phyloP scores from a whole-genome alignment of 2,329 filamentous ascomycete genomes.

The Penicillium hordei region DNA sequence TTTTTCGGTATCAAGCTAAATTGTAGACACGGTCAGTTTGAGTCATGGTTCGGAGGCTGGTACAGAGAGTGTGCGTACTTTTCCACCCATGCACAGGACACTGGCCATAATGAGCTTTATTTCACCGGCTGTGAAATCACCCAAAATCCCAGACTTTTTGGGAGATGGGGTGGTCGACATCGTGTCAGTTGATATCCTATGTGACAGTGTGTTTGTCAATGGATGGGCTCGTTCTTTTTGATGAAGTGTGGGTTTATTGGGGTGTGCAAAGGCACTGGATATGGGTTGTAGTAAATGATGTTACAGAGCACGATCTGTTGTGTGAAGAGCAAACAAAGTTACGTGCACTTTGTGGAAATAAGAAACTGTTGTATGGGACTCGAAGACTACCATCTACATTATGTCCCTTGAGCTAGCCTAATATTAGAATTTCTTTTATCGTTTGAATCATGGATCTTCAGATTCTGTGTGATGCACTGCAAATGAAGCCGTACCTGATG shows the following conservation, averaged over 20 bases:
- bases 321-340: neutral
- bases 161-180: neutral
- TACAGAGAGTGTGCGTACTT: neutral
- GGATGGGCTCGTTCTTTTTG: neutral
- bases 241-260: neutral
- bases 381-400: neutral
- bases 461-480: neutral
- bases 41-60: neutral
- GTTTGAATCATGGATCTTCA: neutral
- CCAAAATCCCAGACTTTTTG: neutral
- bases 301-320: neutral
- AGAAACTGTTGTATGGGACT: neutral
- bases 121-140: neutral
- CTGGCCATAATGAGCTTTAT: neutral
- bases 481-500: neutral
- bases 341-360: neutral
- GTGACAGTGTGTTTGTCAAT: neutral
- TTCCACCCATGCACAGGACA: neutral
- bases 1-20: neutral
- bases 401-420: neutral
- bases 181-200: neutral
- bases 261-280: neutral
- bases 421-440: neutral
- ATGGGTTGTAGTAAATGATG: neutral
- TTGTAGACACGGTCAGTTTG: neutral